Evolutionary conservation across 2,329 filamentous ascomycete species (phyloP).

Genomic region (Alternaria viburni): DNA sequence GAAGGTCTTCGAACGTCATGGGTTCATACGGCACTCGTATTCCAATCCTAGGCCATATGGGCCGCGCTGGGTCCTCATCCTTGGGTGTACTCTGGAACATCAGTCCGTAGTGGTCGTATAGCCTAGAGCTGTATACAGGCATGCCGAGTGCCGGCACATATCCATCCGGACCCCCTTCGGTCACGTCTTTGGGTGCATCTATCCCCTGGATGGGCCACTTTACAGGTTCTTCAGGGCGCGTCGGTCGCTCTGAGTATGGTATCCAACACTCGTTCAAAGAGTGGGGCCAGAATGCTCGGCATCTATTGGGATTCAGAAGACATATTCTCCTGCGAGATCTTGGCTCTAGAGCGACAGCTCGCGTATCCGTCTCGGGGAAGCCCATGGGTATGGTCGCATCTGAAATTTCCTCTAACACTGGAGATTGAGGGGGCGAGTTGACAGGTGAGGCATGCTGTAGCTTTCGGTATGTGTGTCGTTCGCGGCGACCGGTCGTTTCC

Average conservation of each 20-base stretch:
- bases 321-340: not conserved
- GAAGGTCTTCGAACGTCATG: not conserved
- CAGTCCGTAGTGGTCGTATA: slow-evolving; percentile 10
- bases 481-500: slow-evolving; percentile 10
- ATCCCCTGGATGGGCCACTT: not conserved
- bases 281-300: slow-evolving; percentile 9
- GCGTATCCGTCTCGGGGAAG: not conserved
- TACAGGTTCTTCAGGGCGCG: not conserved
- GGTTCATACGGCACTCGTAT: slow-evolving; percentile 11
- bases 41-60: slow-evolving; percentile 8
- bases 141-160: too few relatives aligned
- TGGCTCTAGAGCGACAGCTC: not conserved
- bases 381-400: not conserved
- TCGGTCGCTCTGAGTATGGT: not conserved
- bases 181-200: too few relatives aligned
- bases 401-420: too few relatives aligned
- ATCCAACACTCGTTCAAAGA: slow-evolving; percentile 1
- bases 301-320: not conserved
- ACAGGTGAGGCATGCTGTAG: slow-evolving; percentile 1
- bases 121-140: not conserved
- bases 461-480: slow-evolving; percentile 2
- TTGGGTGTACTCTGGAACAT: not conserved
- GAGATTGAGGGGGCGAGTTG: slow-evolving; percentile 10
- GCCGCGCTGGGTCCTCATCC: too few relatives aligned
- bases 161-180: too few relatives aligned